Evolutionary conservation across 2,329 filamentous ascomycete genomes (phyloP).

Genomic region (Colletotrichum godetiae): DNA sequence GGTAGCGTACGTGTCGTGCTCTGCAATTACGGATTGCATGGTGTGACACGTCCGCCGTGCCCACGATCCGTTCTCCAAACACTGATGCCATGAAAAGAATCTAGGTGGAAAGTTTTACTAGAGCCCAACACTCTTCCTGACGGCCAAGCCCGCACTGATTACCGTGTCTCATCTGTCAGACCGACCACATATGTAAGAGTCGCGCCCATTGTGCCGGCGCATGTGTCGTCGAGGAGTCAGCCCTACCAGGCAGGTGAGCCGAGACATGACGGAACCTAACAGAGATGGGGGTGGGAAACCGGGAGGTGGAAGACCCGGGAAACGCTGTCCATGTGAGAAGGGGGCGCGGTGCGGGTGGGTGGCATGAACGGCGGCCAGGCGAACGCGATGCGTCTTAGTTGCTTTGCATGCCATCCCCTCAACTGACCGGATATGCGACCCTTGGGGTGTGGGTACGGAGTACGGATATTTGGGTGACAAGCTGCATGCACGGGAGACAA

Average conservation of each 20-base stretch:
- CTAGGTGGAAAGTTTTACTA: background rate
- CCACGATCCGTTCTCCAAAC: background rate
- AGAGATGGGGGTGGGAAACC: background rate
- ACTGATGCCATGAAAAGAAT: background rate
- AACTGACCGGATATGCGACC: background rate
- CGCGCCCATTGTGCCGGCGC: background rate
- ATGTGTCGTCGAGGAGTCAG: slow-evolving; percentile 7
- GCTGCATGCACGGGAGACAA: background rate
- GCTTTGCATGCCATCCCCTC: background rate
- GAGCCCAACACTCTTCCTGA: background rate
- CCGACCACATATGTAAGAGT: background rate
- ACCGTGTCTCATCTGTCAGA: background rate
- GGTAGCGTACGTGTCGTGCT: too few relatives aligned
- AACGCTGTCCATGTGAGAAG: background rate
- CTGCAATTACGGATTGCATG: too few relatives aligned
- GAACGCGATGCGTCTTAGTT: background rate
- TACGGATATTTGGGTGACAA: background rate
- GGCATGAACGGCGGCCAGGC: background rate
- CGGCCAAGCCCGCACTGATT: background rate
- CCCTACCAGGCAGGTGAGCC: slow-evolving; percentile 23
- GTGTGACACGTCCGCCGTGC: too few relatives aligned
- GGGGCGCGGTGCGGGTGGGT: background rate
- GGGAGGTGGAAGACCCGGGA: background rate
- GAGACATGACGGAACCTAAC: background rate
- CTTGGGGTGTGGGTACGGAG: background rate